Base-by-base conservation (phyloP, 768 basidiomycete genomes). In the Pleurotus cornucopiae region DNA sequence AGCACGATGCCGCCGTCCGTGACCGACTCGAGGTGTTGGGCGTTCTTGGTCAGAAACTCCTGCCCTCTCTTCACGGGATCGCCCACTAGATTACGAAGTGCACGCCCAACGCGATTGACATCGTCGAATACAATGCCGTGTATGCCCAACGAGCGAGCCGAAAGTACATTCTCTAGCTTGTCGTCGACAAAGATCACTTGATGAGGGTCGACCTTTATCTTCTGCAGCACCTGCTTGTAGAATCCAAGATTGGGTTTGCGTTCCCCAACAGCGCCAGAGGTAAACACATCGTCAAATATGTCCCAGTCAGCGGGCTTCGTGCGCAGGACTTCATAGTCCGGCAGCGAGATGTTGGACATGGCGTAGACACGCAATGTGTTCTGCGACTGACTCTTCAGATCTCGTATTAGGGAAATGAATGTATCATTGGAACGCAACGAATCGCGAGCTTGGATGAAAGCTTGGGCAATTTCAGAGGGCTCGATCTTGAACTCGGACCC, bases 301-400 rank as follows among this genome's bases (percentile, higher is more conserved):
- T 67, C 67, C 77, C 78, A 84, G 57, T 80, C 76, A 6, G 71
- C 78, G 3, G 71, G 64, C 34, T 73, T 80, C n/a, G 67, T 71
- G 45, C 66, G 73, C 13, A 83, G 70, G 2, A 76, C 69, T 40
- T 69, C 69, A 61, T 75, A 81, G 60, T 84, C 82, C 6, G 79
- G 79, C 0, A 69, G 60, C 14, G 82, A 81, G 23, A 85, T 83
- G 64, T 85, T 85, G 37, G 80, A 82, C 78, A 83, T 81, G 30
- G 81, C 82, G 51, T 76, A 81, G 37, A 84, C 71, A 12, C 65
- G 70, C 1, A 81, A 64, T 5, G 62, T 53, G 16, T 65, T 67
- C 9, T 67, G 55, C 2, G 71, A 69, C 55, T 74, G 67, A 5
- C 60, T 58, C 58, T 78, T 78, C 41, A 84, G 68, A 48, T 80